Evolutionary conservation across 2,329 filamentous ascomycete species (phyloP).

Genomic region (Lachnellula occidentalis): DNA sequence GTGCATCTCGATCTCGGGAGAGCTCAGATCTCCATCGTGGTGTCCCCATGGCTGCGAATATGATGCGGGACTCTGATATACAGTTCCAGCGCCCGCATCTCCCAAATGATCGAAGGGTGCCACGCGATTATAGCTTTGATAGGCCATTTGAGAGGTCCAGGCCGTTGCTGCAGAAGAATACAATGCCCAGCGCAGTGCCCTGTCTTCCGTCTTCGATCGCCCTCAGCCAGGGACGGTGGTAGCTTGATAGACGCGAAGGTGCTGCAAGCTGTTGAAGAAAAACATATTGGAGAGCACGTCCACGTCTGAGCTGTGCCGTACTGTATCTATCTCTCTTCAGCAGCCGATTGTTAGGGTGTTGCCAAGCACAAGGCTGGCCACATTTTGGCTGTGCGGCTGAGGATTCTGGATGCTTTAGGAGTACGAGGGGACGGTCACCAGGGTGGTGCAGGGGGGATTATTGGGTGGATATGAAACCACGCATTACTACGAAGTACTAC

Average conservation of each 20-base stretch:
- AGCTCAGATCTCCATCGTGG: constrained; percentile 15
- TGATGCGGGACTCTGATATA: constrained; percentile 10
- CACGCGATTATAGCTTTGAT: constrained; percentile 11
- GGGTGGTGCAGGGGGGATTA: too few species aligned
- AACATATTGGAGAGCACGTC: neutral
- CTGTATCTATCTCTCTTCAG: neutral
- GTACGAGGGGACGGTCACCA: too few species aligned
- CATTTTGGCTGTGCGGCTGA: constrained; percentile 1
- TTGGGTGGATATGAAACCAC: neutral
- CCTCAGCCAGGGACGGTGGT: neutral
- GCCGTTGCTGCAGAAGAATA: constrained; percentile 2
- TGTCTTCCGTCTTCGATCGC: neutral
- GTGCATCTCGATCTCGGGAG: constrained; percentile 15
- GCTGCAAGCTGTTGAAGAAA: neutral
- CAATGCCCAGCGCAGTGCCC: neutral
- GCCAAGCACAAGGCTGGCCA: constrained; percentile 14
- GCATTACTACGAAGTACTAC: too few species aligned
- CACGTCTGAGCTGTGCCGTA: neutral
- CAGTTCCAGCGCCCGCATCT: constrained; percentile 1
- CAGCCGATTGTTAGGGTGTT: neutral
- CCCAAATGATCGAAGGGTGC: constrained; percentile 13
- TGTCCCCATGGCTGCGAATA: constrained; percentile 11
- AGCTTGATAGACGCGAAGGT: neutral
- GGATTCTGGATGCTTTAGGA: neutral
- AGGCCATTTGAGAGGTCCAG: neutral